phyloP scores from a whole-genome alignment of 495 filamentous ascomycete genomes.

The Penicillium coffeae region DNA sequence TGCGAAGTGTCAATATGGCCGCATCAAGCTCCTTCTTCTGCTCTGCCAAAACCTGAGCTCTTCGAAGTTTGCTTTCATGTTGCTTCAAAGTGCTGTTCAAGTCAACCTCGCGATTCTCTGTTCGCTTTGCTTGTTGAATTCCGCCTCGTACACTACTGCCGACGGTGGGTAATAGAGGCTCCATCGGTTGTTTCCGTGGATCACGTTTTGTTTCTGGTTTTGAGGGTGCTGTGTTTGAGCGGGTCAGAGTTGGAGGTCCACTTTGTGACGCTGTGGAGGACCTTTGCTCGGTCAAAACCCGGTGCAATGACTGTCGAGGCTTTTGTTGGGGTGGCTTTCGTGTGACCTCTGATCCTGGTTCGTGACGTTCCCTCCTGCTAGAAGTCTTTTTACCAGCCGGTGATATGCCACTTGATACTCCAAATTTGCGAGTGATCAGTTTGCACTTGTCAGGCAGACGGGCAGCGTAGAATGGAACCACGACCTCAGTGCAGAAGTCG shows the following conservation, averaged over 20 bases:
- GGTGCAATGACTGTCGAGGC: conserved; percentile 59
- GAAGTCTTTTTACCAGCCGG: conserved; percentile 38
- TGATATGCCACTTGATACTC: conserved; percentile 65
- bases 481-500: conserved; percentile 88
- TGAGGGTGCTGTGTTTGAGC: conserved; percentile 55
- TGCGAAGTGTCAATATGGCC: conserved; percentile 79
- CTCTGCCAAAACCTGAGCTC: conserved; percentile 63
- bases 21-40: conserved; percentile 74
- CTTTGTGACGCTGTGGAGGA: conserved; percentile 19
- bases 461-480: conserved; percentile 86
- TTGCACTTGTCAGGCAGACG: conserved; percentile 78
- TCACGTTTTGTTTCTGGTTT: conserved; percentile 45
- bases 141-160: conserved; percentile 44
- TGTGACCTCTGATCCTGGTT: conserved; percentile 52
- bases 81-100: conserved; percentile 53
- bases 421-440: conserved; percentile 79
- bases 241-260: conserved; percentile 38
- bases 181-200: conserved; percentile 12
- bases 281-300: conserved; percentile 68
- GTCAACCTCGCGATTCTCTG: conserved; percentile 66
- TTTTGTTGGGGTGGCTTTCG: conserved; percentile 47
- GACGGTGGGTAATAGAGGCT: conserved; percentile 32
- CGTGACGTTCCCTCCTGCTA: conserved; percentile 29
- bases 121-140: conserved; percentile 56
- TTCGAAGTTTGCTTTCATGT: conserved; percentile 62